Conservation (phyloP, 129 eudicot genomes). For the Scalesia atractyloides region DNA sequence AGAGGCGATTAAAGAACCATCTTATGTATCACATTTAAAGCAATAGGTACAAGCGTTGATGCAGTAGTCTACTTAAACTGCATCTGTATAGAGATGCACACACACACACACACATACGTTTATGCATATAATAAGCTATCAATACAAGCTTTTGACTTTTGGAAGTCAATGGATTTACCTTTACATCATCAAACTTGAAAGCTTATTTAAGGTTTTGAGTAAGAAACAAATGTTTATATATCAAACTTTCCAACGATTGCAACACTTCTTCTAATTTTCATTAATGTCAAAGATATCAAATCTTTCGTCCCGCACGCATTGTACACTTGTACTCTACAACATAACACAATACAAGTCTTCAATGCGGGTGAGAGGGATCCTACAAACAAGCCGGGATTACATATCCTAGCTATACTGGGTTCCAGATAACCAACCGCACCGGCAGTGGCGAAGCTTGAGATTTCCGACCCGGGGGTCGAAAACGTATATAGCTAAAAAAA, state of each 20-base stretch:
- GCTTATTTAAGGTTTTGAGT: constrained; percentile 15
- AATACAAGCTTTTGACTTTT: constrained; percentile 5
- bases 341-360: background rate
- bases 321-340: background rate
- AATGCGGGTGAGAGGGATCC: background rate
- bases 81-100: background rate
- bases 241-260: constrained; percentile 9
- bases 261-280: background rate
- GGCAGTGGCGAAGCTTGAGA: no score
- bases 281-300: background rate
- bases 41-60: no score
- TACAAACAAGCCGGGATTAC: background rate
- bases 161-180: constrained; percentile 1
- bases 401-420: no score
- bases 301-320: background rate
- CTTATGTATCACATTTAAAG: no score
- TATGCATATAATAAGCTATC: background rate
- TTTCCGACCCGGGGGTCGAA: no score
- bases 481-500: no score
- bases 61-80: background rate
- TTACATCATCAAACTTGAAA: background rate
- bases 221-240: background rate
- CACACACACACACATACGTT: no score
- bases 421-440: no score
- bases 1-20: no score